Percentiles rank a stretch among this genome's conserved stretches.
Conservation (phyloP, 2,329 filamentous ascomycete genomes). For the Amesomyces nigricolor region DNA sequence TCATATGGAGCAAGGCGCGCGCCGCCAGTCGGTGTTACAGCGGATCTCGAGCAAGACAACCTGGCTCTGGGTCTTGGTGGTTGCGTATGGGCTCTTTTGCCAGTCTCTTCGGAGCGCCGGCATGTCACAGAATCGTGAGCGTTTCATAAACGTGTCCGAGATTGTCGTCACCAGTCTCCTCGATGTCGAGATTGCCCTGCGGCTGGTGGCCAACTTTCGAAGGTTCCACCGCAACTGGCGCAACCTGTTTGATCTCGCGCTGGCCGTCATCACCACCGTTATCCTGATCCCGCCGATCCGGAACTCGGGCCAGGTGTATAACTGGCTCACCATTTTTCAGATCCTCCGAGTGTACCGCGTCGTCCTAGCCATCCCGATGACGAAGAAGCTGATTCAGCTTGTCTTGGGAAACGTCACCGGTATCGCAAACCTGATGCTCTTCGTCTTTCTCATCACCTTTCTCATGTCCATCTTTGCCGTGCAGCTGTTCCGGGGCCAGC, state of each 20-base stretch:
- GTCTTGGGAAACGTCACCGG: conserved; percentile 88
- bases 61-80: conserved; percentile 74
- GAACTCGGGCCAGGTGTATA: conserved; percentile 65
- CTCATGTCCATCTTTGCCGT: conserved; percentile 88
- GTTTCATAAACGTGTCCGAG: conserved; percentile 68
- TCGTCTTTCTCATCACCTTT: conserved; percentile 94
- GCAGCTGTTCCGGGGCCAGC: conserved; percentile 85
- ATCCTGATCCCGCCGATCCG: conserved; percentile 82
- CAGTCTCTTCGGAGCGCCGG: conserved; percentile 70
- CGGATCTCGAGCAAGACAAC: conserved; percentile 66
- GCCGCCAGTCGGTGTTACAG: conserved; percentile 52
- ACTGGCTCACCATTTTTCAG: conserved; percentile 89
- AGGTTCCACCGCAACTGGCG: conserved; percentile 66
- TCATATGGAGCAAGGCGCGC: conserved; percentile 38
- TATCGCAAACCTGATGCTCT: conserved; percentile 90
- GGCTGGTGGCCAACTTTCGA: conserved; percentile 74
- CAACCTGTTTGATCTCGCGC: conserved; percentile 73
- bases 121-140: conserved; percentile 58
- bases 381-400: conserved; percentile 75
- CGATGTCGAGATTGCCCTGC: conserved; percentile 73
- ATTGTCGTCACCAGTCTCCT: conserved; percentile 71
- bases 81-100: conserved; percentile 71
- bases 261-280: conserved; percentile 75
- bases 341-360: conserved; percentile 88
- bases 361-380: conserved; percentile 82